These are phyloP conservation scores for Neoarthrinium moseri DNA, from an alignment of 2,329 filamentous ascomycete species.

Conservation along the genomic window DNA sequence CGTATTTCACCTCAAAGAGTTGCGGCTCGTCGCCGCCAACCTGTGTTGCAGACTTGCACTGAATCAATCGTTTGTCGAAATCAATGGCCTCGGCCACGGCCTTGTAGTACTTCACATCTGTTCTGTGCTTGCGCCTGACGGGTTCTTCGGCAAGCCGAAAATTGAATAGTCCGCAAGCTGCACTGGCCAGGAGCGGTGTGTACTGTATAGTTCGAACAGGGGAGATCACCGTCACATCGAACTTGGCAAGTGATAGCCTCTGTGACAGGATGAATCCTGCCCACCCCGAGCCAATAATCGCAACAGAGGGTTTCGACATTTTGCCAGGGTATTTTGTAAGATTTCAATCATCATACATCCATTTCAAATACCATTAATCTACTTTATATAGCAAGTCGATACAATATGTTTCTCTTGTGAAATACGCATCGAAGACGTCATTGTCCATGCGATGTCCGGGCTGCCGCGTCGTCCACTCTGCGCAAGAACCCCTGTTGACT, in stretches of 20 bases:
- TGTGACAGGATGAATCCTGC: constrained; percentile 36
- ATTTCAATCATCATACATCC: not conserved
- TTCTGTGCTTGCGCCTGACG: constrained; percentile 30
- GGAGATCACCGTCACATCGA: constrained; percentile 38
- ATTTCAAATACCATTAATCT: not conserved
- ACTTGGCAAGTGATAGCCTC: constrained; percentile 31
- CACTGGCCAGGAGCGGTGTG: constrained; percentile 42
- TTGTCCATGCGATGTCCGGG: too few relatives aligned
- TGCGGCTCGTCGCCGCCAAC: constrained; percentile 24
- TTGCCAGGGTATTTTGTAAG: not conserved
- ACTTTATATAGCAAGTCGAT: too few relatives aligned
- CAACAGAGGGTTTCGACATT: constrained; percentile 14
- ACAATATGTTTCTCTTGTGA: too few relatives aligned
- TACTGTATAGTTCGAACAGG: constrained; percentile 40
- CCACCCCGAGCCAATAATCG: constrained; percentile 38
- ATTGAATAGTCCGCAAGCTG: constrained; percentile 42
- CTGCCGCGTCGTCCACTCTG: too few relatives aligned
- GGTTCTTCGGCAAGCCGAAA: constrained; percentile 44
- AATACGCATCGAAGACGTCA: too few relatives aligned
- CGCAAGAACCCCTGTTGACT: too few relatives aligned
- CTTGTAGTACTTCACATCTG: constrained; percentile 34
- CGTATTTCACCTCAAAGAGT: constrained; percentile 37
- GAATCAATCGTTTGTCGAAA: constrained; percentile 29
- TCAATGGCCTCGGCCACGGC: constrained; percentile 36
- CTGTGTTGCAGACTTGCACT: constrained; percentile 30